These are phyloP conservation scores for Leucocoprinus leucothites DNA, from an alignment of 768 basidiomycete species.

Conservation along the genomic window DNA sequence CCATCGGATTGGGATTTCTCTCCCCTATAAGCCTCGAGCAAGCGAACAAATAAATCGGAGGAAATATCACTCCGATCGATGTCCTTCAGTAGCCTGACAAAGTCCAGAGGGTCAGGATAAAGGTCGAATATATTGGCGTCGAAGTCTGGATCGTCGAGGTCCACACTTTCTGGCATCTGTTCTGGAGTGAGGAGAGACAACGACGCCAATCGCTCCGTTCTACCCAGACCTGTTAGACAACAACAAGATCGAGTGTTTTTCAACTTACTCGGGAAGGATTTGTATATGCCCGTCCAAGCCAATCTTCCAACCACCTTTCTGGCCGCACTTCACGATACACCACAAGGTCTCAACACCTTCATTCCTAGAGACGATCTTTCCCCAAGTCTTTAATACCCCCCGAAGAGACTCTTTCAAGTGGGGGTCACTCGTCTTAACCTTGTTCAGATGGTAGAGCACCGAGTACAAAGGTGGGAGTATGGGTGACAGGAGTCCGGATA, in stretches of 20 bases:
- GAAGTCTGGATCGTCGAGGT: conserved; percentile 39
- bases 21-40: conserved; percentile 68
- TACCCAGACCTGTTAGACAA: conserved; percentile 4
- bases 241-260: background rate
- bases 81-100: conserved; percentile 62
- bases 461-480: conserved; percentile 67
- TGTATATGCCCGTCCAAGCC: conserved; percentile 51
- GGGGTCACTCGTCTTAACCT: conserved; percentile 61
- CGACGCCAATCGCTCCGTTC: conserved; percentile 22
- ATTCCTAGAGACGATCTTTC: conserved; percentile 49
- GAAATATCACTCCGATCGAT: conserved; percentile 68
- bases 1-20: conserved; percentile 33
- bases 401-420: conserved; percentile 53
- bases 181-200: conserved; percentile 52
- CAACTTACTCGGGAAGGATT: conserved; percentile 42
- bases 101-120: conserved; percentile 72
- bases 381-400: conserved; percentile 73
- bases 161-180: conserved; percentile 17
- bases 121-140: conserved; percentile 60
- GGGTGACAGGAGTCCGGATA: conserved; percentile 63
- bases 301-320: conserved; percentile 52
- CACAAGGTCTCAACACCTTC: conserved; percentile 59
- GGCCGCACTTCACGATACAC: conserved; percentile 48
- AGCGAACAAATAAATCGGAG: conserved; percentile 68
- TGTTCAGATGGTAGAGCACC: conserved; percentile 52